Base-by-base conservation (phyloP, 139 green algal species). In the Mesotaenium endlicherianum region DNA sequence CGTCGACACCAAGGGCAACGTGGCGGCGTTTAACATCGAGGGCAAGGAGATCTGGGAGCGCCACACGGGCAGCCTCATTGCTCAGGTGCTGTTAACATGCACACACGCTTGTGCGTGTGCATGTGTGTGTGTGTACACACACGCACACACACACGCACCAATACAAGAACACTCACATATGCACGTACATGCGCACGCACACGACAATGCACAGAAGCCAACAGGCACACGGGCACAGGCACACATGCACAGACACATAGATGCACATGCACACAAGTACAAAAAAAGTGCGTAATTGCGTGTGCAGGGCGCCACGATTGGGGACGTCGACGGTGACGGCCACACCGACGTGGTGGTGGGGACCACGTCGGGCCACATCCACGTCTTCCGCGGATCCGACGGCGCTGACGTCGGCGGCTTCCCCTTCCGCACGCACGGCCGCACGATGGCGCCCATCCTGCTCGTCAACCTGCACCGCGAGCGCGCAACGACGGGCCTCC, bases 31-130 rank as follows among this genome's bases (percentile, higher is more conserved):
- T 47, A 83, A 84, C 31, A 68, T 6, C 53, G 5, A 80, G n/a
- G 84, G 80, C 45, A 91, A 92, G 60, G 93, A 97, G 90, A 40
- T 98, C 59, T 99, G 96, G 96, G 94, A 97, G 88, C 88, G 90
- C 1, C 93, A 99, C 89, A 59, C 98, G 31, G 81, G 75, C n/a
- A 91, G 76, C 58, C 79, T 91, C 30, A 88, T 88, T 16, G 57
- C 83, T 8, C 72, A 87, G 70, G 31, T 78, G 64, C 53, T 64
- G 26, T 64, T 26, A n/a, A n/a, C n/a, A n/a, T n/a, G n/a, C n/a
- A n/a, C n/a, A n/a, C n/a, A n/a, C n/a, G n/a, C n/a, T n/a, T n/a
- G n/a, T n/a, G n/a, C n/a, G n/a, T n/a, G n/a, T n/a, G n/a, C n/a
- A n/a, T n/a, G n/a, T n/a, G n/a, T n/a, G n/a, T n/a, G n/a, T n/a